Evolutionary conservation across 257 asterid genomes (phyloP).

Genomic region (Jacaranda copaia): DNA sequence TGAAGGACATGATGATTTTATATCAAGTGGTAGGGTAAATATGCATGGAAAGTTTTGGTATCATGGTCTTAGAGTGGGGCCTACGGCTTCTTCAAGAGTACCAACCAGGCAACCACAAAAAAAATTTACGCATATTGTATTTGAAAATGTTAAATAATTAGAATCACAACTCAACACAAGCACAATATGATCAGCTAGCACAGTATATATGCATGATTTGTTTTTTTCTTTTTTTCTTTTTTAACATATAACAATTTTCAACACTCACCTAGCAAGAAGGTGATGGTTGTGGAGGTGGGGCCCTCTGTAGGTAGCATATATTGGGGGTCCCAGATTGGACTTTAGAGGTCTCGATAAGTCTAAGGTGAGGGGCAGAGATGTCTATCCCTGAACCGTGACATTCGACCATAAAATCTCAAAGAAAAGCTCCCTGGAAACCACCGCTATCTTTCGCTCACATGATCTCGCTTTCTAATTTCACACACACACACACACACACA

Average conservation of each 20-base stretch:
- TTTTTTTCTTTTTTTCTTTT: no score
- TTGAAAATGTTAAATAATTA: no score
- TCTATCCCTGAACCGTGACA: conserved; percentile 16
- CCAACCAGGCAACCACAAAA: not conserved
- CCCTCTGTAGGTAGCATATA: not conserved
- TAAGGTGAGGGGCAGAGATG: conserved; percentile 1
- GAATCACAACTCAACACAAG: no score
- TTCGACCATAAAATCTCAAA: conserved; percentile 24
- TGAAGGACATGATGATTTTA: conserved; percentile 23
- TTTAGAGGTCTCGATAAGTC: conserved; percentile 3
- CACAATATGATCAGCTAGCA: no score
- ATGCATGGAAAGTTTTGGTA: conserved; percentile 15
- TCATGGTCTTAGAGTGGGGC: conserved; percentile 13
- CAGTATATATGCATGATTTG: no score
- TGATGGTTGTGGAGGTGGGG: not conserved
- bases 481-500: not conserved
- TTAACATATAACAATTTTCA: no score
- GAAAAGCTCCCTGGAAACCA: conserved; percentile 20
- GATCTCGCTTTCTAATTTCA: not conserved
- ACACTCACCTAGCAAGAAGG: not conserved
- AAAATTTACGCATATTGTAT: no score
- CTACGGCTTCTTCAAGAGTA: not conserved
- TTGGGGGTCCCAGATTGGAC: not conserved
- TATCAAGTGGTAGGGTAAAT: conserved; percentile 26
- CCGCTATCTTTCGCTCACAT: not conserved